A percentile compares a stretch with the other conserved stretches of the same genome.
Evolutionary conservation across 2,329 filamentous ascomycete genomes (phyloP).

Genomic region (Botrytis deweyae): DNA sequence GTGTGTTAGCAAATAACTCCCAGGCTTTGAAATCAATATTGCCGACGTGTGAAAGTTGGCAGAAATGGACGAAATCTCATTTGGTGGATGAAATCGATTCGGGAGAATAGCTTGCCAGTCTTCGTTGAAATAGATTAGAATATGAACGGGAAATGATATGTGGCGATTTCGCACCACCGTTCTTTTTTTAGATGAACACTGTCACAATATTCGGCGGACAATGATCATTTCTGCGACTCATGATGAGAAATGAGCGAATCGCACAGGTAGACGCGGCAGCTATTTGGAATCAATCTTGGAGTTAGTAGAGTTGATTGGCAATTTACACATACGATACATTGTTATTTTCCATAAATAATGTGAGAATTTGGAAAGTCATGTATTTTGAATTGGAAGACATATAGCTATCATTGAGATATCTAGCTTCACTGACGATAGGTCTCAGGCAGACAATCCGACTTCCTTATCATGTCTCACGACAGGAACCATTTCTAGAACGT

Average conservation of each 20-base stretch:
- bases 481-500: neutral
- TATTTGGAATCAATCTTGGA: neutral
- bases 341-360: neutral
- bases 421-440: neutral
- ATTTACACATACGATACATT: neutral
- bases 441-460: neutral
- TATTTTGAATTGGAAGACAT: neutral
- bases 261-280: neutral
- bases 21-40: constrained; percentile 49
- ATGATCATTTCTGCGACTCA: neutral
- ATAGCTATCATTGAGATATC: neutral
- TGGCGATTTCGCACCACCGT: neutral
- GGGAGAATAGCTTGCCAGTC: constrained; percentile 36
- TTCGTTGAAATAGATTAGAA: neutral
- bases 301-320: neutral
- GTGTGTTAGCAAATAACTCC: constrained; percentile 43
- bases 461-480: neutral
- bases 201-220: neutral
- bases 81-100: constrained; percentile 54
- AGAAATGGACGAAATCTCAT: constrained; percentile 48
- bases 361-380: neutral
- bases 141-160: neutral
- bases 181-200: no score
- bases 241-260: neutral
- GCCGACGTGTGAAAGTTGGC: constrained; percentile 55